Evolutionary conservation across 257 asterid genomes (phyloP), one percentile per base, ranked within the genome.

Genomic region (Ocimum tenuiflorum): DNA sequence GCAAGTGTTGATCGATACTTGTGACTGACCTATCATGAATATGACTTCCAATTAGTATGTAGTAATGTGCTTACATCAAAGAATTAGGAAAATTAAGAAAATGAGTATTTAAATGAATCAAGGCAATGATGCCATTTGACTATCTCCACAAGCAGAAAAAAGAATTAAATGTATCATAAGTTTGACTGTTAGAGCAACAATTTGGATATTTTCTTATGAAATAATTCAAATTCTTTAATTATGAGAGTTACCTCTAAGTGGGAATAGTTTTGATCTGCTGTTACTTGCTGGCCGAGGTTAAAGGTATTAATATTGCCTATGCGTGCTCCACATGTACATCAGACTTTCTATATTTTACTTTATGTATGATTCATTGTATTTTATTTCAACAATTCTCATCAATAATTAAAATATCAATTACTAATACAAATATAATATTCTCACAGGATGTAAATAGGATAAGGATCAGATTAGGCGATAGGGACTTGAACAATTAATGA

Each of bases 261-360:
- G 4, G 45, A 39, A 9, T 39, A 3, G 1, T 33, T 33, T 36
- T 36, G 1, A 39, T 39, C 45, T 31, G 6, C 3, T 31, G 6
- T 31, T 31, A 31, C 36, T 31, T 31, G 31, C 2, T 27, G 31
- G 31, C 31, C 4, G 31, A 27, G 4, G 31, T 27, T 27, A 27
- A 27, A 27, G 4, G 31, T 27, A 27, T 27, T 31, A 31, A 31
- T 27, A 36, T 36, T 36, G 33, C 24, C 38, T 59, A 3, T 7
- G 61, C 31, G 61, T 58, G 74, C 68, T 47, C 59, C 60, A 48
- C 61, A 49, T 47, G 67, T 52, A 19, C n/a, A 12, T 45, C 10
- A 8, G 46, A 20, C 2, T 57, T 14, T 56, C 0, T 29, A 54
- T 31, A 1, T 7, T 55, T 1, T 14, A 2, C n/a, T 15, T 33